Evolutionary conservation across 108 stramenopile species (phyloP), one percentile per base, ranked within the genome.

Genomic region (Cyclostephanos tholiformis): DNA sequence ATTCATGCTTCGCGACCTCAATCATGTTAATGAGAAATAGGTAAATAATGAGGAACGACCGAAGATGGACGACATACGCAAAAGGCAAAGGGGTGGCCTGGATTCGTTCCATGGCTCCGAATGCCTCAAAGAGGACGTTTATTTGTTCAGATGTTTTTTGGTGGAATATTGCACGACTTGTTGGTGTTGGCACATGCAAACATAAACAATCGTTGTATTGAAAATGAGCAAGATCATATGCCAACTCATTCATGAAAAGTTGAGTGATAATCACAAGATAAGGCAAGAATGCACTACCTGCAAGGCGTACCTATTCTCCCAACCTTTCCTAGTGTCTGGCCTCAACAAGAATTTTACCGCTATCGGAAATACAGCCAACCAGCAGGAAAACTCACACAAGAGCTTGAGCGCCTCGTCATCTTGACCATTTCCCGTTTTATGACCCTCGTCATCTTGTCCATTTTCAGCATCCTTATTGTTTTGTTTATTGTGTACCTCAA

Each of bases 101-200:
- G 53, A 95, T 91, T 11, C 93, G 82, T 65, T 95, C 93, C 85
- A 89, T 82, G 11, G 84, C 86, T 5, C 90, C 92, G 69, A 62
- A 87, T 26, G 65, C 79, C 12, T 25, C 76, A 20, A 20, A 71
- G 14, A 84, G 75, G 30, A 43, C 56, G 63, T 76, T 77, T 25
- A 91, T 32, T 63, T 86, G 83, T 17, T 69, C 68, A 32, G 71
- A 82, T n/a, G 79, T 49, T 25, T 72, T 76, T 20, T 82, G 67
- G 56, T 66, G 82, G 19, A 86, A 57, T 20, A 44, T 50, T 43
- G 68, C 66, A 72, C 55, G 74, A 36, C 25, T 39, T 36, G 67
- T 46, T 19, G 68, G 41, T 32, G 73, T 41, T 41, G 80, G 69
- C 36, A 49, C 36, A 56, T 6, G 53, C 14, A 19, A 35, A 13